Evolutionary conservation across 1,284 basidiomycete species (phyloP), one percentile per base, ranked within the genome.

Genomic region (Violaceomyces palustris): DNA sequence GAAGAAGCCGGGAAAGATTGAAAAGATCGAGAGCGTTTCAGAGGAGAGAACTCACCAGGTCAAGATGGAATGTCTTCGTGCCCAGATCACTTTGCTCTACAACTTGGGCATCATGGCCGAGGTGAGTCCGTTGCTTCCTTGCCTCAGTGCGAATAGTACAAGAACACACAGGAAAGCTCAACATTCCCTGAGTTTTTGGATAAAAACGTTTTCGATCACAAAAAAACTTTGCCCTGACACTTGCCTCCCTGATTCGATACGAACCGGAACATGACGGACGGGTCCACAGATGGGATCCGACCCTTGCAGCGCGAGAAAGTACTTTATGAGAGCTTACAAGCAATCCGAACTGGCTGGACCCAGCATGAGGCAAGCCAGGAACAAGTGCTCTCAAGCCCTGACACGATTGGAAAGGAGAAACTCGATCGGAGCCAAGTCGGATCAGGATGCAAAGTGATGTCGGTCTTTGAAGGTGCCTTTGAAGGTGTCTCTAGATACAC

Each of bases 61-160:
- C 3, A 32, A 50, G 8, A 35, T 39, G 10, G 66, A 72, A 44
- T 72, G 69, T 37, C 35, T 64, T 29, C 50, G 63, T 19, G 61
- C 67, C 42, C 56, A 70, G 31, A 52, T 72, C 26, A 64, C 69
- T 14, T 50, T 72, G 1, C 39, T 72, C 15, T 69, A 62, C 58
- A 72, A 72, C 23, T 42, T 71, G 14, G 69, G 68, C 40, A 60
- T 65, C 6, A 23, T 56, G 15, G 36, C 26, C 27, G 58, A 60
- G 19, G 44, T 55, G 44, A 50, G 52, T 54, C 3, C n/a, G 3
- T 14, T 31, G 6, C 26, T 21, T n/a, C 15, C 19, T 32, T 9
- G 3, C 27, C 17, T 22, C 15, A 19, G n/a, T 23, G 27, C 6
- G 7, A 8, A 15, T 22, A 11, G 35, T 28, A 6, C 6, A 15